phyloP scores from a whole-genome alignment of 23 red algal species.

The Gracilariopsis chorda region DNA sequence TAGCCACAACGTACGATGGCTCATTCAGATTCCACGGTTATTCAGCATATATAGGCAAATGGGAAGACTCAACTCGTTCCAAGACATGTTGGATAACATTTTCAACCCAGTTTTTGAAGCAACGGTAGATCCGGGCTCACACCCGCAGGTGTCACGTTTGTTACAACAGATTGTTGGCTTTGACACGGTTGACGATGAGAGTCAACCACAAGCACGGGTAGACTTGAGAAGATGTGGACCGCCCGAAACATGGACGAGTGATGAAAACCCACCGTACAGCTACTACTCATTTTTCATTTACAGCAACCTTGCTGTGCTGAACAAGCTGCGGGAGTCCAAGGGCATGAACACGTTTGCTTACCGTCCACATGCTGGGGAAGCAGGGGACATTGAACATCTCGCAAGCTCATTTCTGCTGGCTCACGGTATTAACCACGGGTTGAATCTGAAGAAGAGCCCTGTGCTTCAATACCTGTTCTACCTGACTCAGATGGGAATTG shows the following conservation, averaged over 20 bases:
- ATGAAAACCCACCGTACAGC: constrained; percentile 81
- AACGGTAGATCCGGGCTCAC: constrained; percentile 74
- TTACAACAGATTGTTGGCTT: constrained; percentile 96
- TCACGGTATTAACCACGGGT: constrained; percentile 94
- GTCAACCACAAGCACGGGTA: constrained; percentile 63
- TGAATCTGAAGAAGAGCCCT: constrained; percentile 79
- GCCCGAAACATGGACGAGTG: constrained; percentile 61
- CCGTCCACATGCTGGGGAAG: constrained; percentile 94
- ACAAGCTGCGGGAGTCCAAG: constrained; percentile 81
- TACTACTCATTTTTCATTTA: constrained; percentile 93
- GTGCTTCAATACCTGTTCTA: constrained; percentile 97
- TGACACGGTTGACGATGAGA: constrained; percentile 97
- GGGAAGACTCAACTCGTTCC: constrained; percentile 71
- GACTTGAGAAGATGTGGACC: constrained; percentile 58
- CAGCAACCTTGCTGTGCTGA: constrained; percentile 85
- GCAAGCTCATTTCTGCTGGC: constrained; percentile 91
- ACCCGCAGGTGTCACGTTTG: constrained; percentile 63
- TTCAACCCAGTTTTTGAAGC: constrained; percentile 93
- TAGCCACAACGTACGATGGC: constrained; percentile 85
- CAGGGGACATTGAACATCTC: constrained; percentile 91
- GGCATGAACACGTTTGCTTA: constrained; percentile 83
- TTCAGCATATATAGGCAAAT: constrained; percentile 72
- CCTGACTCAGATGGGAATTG: constrained; percentile 89
- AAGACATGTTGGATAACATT: constrained; percentile 79
- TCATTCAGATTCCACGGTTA: constrained; percentile 94